Conservation (phyloP, 768 basidiomycete genomes). For the Xerocomellus amylosporus region DNA sequence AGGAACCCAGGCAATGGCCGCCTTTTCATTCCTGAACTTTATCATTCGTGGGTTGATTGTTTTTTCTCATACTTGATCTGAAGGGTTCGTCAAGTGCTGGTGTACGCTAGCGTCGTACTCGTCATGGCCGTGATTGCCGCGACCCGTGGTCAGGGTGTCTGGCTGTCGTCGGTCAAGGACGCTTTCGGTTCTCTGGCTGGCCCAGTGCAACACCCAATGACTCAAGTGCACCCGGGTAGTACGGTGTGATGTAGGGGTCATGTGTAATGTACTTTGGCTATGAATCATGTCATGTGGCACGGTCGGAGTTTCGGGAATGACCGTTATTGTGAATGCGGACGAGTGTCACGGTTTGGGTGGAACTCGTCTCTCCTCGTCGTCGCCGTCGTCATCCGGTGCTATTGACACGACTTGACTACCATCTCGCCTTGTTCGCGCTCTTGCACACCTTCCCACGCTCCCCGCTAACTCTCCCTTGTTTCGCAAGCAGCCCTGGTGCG, state of each 20-base stretch:
- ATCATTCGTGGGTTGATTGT: constrained; percentile 27
- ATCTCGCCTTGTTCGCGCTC: constrained; percentile 11
- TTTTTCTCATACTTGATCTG: neutral
- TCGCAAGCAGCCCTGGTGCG: constrained; percentile 30
- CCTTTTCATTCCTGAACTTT: constrained; percentile 38
- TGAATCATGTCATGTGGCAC: constrained; percentile 12
- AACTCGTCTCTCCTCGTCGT: constrained; percentile 7
- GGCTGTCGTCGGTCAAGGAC: constrained; percentile 35
- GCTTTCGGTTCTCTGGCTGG: constrained; percentile 16
- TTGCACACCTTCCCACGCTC: constrained; percentile 25
- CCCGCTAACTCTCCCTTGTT: constrained; percentile 25
- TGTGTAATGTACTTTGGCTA: neutral
- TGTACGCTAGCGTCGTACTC: constrained; percentile 29
- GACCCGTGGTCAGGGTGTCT: constrained; percentile 29
- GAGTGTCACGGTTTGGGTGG: constrained; percentile 12
- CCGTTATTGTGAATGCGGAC: constrained; percentile 21
- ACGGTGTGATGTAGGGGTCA: too few species aligned
- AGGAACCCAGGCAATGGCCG: constrained; percentile 32
- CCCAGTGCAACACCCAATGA: constrained; percentile 16
- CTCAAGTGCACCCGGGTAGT: neutral
- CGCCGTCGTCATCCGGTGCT: constrained; percentile 11
- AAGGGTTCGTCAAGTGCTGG: constrained; percentile 27
- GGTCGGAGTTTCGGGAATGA: constrained; percentile 31
- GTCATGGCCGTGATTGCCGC: constrained; percentile 28
- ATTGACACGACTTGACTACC: constrained; percentile 7